Evolutionary conservation across 1,139 yeast genomes (phyloP).

Genomic region (Yamadazyma conglobata): DNA sequence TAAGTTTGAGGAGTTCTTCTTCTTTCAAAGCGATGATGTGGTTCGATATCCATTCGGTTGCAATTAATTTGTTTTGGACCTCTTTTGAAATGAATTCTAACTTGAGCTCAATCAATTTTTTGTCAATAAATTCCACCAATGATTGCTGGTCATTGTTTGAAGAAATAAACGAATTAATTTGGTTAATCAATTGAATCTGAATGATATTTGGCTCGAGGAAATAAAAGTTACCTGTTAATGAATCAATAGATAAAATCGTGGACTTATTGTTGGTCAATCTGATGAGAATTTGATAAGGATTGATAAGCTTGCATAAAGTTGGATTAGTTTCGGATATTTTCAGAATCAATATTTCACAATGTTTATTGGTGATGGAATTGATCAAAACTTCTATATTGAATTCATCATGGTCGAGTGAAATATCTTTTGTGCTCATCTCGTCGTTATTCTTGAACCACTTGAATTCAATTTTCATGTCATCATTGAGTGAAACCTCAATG

Average conservation of each 20-base stretch:
- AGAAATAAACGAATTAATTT: constrained; percentile 28
- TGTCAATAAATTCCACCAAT: constrained; percentile 32
- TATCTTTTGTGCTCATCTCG: constrained; percentile 6
- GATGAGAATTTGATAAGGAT: constrained; percentile 36
- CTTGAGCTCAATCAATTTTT: constrained; percentile 43
- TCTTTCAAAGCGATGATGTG: constrained; percentile 50
- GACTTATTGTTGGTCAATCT: constrained; percentile 34
- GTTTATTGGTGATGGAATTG: constrained; percentile 34
- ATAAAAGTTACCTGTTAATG: constrained; percentile 44
- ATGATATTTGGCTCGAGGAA: constrained; percentile 43
- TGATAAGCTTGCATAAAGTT: constrained; percentile 15
- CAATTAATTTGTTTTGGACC: constrained; percentile 50
- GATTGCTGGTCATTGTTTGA: constrained; percentile 25
- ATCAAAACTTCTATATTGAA: constrained; percentile 36
- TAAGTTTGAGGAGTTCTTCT: constrained; percentile 28
- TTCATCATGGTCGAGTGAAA: constrained; percentile 16
- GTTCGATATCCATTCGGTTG: constrained; percentile 66
- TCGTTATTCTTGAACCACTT: constrained; percentile 69
- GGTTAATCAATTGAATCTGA: constrained; percentile 31
- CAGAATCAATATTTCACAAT: constrained; percentile 32
- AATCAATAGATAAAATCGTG: constrained; percentile 40
- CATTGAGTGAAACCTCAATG: constrained; percentile 66
- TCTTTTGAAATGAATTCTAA: constrained; percentile 53
- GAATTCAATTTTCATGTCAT: constrained; percentile 48
- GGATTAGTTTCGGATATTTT: constrained; percentile 17